Percentiles rank a stretch among this genome's conserved stretches.
Conservation (phyloP, 495 filamentous ascomycete genomes). For the Penicillium cinerascens region DNA sequence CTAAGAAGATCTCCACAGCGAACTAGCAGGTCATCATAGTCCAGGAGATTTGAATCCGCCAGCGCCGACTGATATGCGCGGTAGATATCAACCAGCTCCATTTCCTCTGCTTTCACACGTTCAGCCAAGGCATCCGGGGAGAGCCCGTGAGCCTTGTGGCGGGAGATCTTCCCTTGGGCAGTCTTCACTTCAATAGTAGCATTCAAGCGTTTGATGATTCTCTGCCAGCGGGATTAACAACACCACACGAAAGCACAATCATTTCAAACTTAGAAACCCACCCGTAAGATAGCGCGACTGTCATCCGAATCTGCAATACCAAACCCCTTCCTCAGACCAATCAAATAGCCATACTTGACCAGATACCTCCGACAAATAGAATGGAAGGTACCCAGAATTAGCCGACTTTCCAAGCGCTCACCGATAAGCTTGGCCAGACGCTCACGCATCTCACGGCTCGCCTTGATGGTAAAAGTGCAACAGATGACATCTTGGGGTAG, state of each 20-base stretch:
- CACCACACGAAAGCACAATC: conserved; percentile 2
- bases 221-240: conserved; percentile 33
- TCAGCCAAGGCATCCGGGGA: conserved; percentile 41
- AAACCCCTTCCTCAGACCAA: conserved; percentile 79
- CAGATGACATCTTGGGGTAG: conserved; percentile 92
- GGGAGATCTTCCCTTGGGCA: conserved; percentile 76
- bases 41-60: conserved; percentile 74
- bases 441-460: conserved; percentile 91
- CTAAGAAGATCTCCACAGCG: conserved; percentile 79
- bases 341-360: conserved; percentile 77
- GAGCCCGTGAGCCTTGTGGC: conserved; percentile 73
- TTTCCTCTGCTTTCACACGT: conserved; percentile 50
- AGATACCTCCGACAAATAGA: conserved; percentile 88
- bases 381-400: conserved; percentile 94
- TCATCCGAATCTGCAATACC: conserved; percentile 90
- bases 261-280: conserved; percentile 13
- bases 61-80: conserved; percentile 74
- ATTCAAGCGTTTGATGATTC: conserved; percentile 74
- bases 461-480: conserved; percentile 97
- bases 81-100: conserved; percentile 73
- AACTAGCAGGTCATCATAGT: conserved; percentile 92
- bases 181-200: conserved; percentile 64
- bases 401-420: conserved; percentile 67
- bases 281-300: conserved; percentile 65
- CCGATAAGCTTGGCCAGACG: conserved; percentile 77